Base-by-base conservation (phyloP, 257 asterid genomes). In the Forsythia suspensa region DNA sequence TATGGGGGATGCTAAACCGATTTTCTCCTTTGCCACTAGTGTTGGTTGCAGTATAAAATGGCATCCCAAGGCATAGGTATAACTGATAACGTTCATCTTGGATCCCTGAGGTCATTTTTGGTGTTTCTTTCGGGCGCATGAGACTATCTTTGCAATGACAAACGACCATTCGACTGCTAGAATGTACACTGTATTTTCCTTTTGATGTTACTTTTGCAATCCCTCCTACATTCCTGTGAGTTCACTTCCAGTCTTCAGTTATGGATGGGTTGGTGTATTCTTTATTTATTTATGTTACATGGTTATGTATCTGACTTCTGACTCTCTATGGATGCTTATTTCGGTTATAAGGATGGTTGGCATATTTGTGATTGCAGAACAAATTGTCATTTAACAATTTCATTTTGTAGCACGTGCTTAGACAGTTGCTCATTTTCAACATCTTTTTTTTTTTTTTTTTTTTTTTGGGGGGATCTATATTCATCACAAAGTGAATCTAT, bases 11-110 rank as follows among this genome's bases (percentile, higher is more conserved):
- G 18, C 79, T 84, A 36, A 85, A 71, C 66, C 52, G 68, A 16
- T 72, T 18, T 15, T 29, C 79, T 77, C 69, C 38, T 78, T 55
- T 78, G 29, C 68, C 67, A 44, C 80, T 78, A 94, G 98, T 72
- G 89, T 91, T 76, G 97, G 98, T 57, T 94, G 98, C 94, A 91
- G 97, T 79, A 92, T 94, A 81, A 94, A 94, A 83, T 94, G 98
- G 98, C 86, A 89, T 82, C 97, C 98, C 13, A 80, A 83, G 68
- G 81, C 68, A 40, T 76, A 79, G 86, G 76, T 61, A 41, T 90
- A 85, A 87, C n/a, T 38, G 40, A 61, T 29, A 74, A 81, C 76
- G 9, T 73, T 51, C 74, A 57, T 41, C 46, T 70, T 43, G 48
- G 51, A 79, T 85, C 79, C 65, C 34, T 74, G 76, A 78, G 85